Conservation (phyloP, 1,284 basidiomycete genomes). For the Boletus mariae region DNA sequence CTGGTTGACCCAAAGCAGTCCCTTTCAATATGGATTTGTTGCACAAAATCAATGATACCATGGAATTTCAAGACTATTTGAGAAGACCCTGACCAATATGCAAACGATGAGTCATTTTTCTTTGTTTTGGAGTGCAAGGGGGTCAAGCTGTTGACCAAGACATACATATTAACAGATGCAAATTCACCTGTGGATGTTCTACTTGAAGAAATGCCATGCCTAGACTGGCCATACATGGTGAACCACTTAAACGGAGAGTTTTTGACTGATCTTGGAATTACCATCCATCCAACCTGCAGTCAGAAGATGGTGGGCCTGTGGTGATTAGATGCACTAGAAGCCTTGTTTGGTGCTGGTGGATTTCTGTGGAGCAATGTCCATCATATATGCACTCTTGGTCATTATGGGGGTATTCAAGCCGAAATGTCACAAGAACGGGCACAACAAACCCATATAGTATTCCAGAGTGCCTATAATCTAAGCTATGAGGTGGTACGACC, state of each 20-base stretch:
- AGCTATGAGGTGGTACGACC: constrained; percentile 8
- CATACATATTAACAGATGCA: background rate
- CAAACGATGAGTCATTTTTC: no score
- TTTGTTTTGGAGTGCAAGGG: background rate
- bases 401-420: constrained; percentile 2
- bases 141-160: constrained; percentile 7
- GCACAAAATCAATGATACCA: no score
- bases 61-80: no score
- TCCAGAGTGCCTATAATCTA: constrained; percentile 13
- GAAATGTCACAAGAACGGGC: no score
- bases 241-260: no score
- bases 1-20: no score
- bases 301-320: no score
- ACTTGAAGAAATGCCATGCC: background rate
- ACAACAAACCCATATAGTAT: constrained; percentile 7
- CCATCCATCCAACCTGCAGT: no score
- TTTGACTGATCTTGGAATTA: no score
- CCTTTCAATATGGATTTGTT: no score
- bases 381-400: constrained; percentile 4
- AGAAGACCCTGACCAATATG: no score
- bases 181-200: background rate
- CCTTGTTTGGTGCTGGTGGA: constrained; percentile 6
- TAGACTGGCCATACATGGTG: no score
- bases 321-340: constrained; percentile 6
- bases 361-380: constrained; percentile 1